Conservation (phyloP, 805 yeast genomes). For the Komagataella pastoris region DNA sequence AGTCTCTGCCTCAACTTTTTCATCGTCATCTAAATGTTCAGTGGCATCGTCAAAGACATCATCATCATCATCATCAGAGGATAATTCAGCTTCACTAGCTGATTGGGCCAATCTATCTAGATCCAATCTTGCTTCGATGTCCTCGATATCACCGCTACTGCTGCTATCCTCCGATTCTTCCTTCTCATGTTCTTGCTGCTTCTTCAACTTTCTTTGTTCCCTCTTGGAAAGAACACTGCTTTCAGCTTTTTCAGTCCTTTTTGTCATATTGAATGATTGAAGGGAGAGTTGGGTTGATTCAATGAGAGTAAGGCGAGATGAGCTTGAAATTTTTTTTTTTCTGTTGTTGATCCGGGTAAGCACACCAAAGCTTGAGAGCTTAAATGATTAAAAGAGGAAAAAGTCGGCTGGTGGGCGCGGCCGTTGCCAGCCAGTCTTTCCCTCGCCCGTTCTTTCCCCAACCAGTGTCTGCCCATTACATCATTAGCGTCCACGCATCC, state of each 20-base stretch:
- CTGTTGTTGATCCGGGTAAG: neutral
- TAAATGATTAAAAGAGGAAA: too few species aligned
- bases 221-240: conserved; percentile 45
- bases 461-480: neutral
- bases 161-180: conserved; percentile 18
- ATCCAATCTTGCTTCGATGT: conserved; percentile 9
- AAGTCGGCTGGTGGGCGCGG: too few species aligned
- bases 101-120: conserved; percentile 21
- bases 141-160: conserved; percentile 12
- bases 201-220: conserved; percentile 47
- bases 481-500: neutral
- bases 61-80: conserved; percentile 19
- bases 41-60: conserved; percentile 18
- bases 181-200: conserved; percentile 21
- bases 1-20: conserved; percentile 27
- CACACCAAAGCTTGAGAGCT: neutral
- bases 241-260: conserved; percentile 8
- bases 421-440: too few species aligned
- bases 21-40: conserved; percentile 8
- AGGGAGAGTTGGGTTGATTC: neutral
- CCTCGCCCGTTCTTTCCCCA: too few species aligned
- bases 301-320: neutral
- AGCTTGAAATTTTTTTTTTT: neutral
- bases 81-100: conserved; percentile 29
- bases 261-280: neutral